Conservation (phyloP, 169 alveolate species). For the Neospora caninum region DNA sequence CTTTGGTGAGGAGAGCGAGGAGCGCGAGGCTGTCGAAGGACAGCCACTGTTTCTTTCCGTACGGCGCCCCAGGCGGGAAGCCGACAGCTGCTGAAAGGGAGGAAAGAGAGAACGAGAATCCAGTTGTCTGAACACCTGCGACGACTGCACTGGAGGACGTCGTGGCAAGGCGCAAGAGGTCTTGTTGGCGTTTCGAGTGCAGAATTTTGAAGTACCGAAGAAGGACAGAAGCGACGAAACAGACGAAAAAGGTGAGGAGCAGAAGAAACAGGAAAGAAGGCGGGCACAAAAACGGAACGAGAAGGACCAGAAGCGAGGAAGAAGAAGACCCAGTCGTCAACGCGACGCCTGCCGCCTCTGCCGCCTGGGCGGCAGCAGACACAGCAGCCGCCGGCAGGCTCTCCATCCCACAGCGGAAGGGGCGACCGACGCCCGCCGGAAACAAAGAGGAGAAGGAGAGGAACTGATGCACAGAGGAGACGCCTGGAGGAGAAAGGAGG, state of each 20-base stretch:
- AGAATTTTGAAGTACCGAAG: constrained; percentile 9
- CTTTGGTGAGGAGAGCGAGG: constrained; percentile 21
- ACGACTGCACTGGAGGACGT: not conserved
- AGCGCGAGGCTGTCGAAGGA: not conserved
- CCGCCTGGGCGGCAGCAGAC: constrained; percentile 23
- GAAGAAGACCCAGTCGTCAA: constrained; percentile 23
- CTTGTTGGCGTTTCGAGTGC: constrained; percentile 17
- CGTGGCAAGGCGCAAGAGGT: not conserved
- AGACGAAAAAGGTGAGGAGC: not conserved
- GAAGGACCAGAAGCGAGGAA: constrained; percentile 14
- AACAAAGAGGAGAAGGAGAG: too few relatives aligned
- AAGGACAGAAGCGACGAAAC: constrained; percentile 14
- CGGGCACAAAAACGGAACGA: not conserved
- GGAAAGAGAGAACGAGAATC: not conserved
- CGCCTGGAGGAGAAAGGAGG: too few relatives aligned
- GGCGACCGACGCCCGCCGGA: too few relatives aligned
- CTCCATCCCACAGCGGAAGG: constrained; percentile 4
- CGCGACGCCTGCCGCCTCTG: constrained; percentile 23
- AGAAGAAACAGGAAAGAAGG: constrained; percentile 4
- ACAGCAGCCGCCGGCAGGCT: constrained; percentile 22
- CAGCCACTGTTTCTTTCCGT: not conserved
- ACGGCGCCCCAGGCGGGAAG: not conserved
- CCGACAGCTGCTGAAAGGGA: not conserved
- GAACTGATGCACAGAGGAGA: too few relatives aligned
- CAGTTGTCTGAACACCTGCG: not conserved